phyloP scores from a whole-genome alignment of 768 basidiomycete species.

The Mycena metata region DNA sequence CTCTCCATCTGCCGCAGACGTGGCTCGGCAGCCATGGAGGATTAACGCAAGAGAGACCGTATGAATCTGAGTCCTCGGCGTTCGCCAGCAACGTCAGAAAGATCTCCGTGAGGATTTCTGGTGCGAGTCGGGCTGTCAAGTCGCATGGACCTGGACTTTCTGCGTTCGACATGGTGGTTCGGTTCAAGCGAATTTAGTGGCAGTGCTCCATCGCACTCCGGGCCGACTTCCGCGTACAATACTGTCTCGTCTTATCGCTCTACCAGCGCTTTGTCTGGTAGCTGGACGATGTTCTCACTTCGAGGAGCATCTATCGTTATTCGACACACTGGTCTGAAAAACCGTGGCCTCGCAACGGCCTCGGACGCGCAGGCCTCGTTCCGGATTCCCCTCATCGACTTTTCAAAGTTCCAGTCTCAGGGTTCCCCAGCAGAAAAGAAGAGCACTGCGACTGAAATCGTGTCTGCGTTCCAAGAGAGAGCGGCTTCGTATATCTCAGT shows the following conservation, averaged over 20 bases:
- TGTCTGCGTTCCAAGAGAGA: constrained; percentile 83
- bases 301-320: constrained; percentile 42
- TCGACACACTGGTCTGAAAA: constrained; percentile 36
- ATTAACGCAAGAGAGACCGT: neutral
- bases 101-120: neutral
- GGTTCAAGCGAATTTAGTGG: no score
- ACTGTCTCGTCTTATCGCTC: no score
- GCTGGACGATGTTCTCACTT: constrained; percentile 43
- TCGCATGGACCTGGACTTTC: no score
- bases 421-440: constrained; percentile 69
- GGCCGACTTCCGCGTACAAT: no score
- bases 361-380: constrained; percentile 54
- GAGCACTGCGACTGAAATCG: constrained; percentile 74
- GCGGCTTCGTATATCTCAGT: constrained; percentile 84
- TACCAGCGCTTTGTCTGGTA: no score
- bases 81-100: neutral
- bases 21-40: neutral
- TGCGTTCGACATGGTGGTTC: no score
- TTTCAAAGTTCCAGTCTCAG: constrained; percentile 73
- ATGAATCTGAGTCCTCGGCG: no score
- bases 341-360: constrained; percentile 47
- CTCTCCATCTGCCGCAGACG: constrained; percentile 1
- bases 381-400: constrained; percentile 84
- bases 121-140: neutral
- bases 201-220: no score